Conservation (phyloP, 2,329 filamentous ascomycete genomes). For the Dactylonectria estremocensis region DNA sequence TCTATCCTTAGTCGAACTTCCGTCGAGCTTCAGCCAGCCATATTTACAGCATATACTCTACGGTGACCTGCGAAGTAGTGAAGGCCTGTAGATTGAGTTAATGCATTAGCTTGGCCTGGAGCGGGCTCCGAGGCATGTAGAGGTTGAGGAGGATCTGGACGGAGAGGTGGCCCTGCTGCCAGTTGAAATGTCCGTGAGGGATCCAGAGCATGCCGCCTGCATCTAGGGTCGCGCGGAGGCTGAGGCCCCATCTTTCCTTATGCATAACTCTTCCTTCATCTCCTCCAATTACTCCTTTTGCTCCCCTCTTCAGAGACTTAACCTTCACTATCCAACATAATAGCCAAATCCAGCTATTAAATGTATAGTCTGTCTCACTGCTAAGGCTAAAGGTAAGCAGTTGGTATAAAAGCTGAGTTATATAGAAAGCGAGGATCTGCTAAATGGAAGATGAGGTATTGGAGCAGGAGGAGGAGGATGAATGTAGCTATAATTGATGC, state of each 20-base stretch:
- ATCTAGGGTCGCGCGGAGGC: background rate
- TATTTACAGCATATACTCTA: constrained; percentile 12
- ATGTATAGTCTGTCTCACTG: background rate
- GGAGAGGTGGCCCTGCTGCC: background rate
- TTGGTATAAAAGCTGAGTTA: constrained; percentile 1
- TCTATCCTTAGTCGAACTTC: background rate
- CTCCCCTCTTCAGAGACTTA: no score
- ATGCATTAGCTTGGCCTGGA: background rate
- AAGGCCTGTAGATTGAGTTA: constrained; percentile 8
- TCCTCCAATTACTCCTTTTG: no score
- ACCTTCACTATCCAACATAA: background rate
- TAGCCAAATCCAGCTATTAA: constrained; percentile 11
- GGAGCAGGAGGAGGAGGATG: no score
- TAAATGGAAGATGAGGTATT: background rate
- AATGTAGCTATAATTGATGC: no score
- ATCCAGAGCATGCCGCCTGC: background rate
- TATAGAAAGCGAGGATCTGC: constrained; percentile 9
- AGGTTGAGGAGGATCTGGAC: background rate
- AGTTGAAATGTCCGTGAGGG: background rate
- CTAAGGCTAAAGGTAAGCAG: background rate
- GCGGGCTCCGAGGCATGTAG: constrained; percentile 1
- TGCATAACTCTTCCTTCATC: background rate
- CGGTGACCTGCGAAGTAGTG: constrained; percentile 7
- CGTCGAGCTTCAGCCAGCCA: background rate
- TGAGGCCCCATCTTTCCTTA: background rate